Percentiles rank a stretch among this genome's conserved stretches.
These are phyloP conservation scores for Pseudoturritis turrita DNA, from an alignment of 345 rosid genomes.

Conservation along the genomic window DNA sequence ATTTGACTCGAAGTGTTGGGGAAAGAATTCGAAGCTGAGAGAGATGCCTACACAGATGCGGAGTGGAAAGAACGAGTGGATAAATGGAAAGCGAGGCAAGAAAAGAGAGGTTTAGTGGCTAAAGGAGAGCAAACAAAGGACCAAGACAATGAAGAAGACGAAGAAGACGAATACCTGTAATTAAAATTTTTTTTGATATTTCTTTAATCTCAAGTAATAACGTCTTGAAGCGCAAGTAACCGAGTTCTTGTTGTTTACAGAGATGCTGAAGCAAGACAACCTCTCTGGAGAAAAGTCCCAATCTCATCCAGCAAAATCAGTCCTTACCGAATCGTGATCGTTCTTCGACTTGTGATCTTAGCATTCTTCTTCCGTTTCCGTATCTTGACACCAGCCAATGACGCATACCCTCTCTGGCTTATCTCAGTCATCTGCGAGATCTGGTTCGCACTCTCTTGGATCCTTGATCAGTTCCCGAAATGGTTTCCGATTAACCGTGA, in stretches of 20 bases:
- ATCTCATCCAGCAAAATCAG: conserved; percentile 83
- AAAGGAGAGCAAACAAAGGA: conserved; percentile 58
- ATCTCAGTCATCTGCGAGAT: conserved; percentile 90
- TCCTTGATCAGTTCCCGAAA: conserved; percentile 96
- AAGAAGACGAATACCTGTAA: conserved; percentile 87
- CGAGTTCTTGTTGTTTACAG: conserved; percentile 40
- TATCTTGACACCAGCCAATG: conserved; percentile 78
- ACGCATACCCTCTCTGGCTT: conserved; percentile 91
- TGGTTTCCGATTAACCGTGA: conserved; percentile 90
- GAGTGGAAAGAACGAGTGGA: conserved; percentile 97
- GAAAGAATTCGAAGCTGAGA: conserved; percentile 74
- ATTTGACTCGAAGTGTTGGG: conserved; percentile 43
- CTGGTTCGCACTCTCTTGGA: conserved; percentile 97
- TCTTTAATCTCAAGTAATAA: background rate
- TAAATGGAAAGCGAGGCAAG: conserved; percentile 89
- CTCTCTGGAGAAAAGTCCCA: conserved; percentile 86
- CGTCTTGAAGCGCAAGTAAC: conserved; percentile 16
- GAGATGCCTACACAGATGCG: conserved; percentile 56
- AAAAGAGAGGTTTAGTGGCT: conserved; percentile 73
- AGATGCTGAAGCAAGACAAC: conserved; percentile 94
- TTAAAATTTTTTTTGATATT: background rate
- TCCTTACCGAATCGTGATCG: conserved; percentile 92
- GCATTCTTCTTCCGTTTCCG: conserved; percentile 88
- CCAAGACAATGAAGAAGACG: conserved; percentile 60
- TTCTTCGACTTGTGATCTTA: conserved; percentile 71